Evolutionary conservation across 306 rosid species (phyloP), one percentile per base, ranked within the genome.

Genomic region (Castanea sativa): DNA sequence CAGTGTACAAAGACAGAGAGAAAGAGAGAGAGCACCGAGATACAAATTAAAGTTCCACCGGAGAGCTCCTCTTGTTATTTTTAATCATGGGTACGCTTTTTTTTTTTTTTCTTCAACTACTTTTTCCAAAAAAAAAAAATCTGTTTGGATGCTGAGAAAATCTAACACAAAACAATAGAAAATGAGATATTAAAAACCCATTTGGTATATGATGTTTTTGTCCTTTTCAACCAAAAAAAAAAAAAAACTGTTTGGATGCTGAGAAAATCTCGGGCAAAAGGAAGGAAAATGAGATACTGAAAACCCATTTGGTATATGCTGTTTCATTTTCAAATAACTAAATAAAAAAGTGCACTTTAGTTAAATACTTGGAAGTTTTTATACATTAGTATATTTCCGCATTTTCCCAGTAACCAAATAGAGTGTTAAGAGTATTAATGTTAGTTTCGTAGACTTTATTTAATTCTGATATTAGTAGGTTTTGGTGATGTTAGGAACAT

Each of bases 401-500:
- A 18, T 18, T 64, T 64, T 30, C 21, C 33, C 21, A 32, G 21
- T 32, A 7, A 30, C 43, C 45, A 32, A 64, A 27, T 19, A 14
- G 20, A 16, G 43, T 30, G 70, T 29, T 33, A 63, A 63, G 41
- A 13, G 21, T 57, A 32, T 7, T 33, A 3, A 2, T n/a, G 21
- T 21, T 20, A 61, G 32, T 15, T 29, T 64, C 6, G 11, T 29
- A 30, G 5, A 12, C 6, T 0, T 58, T 1, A 7, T 13, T 74
- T 67, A 27, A 71, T 79, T 55, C 55, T 38, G 35, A 61, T 61
- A 32, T 12, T 65, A 4, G 5, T 30, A 29, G 32, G 20, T 41
- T 43, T 20, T 41, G 73, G 55, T 18, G 45, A 25, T 21, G 5
- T 87, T 57, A 80, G 91, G 85, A 68, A 60, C 85, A 0, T 79